Base-by-base conservation (phyloP, 2,329 filamentous ascomycete genomes). In the Aspergillus caelatus region DNA sequence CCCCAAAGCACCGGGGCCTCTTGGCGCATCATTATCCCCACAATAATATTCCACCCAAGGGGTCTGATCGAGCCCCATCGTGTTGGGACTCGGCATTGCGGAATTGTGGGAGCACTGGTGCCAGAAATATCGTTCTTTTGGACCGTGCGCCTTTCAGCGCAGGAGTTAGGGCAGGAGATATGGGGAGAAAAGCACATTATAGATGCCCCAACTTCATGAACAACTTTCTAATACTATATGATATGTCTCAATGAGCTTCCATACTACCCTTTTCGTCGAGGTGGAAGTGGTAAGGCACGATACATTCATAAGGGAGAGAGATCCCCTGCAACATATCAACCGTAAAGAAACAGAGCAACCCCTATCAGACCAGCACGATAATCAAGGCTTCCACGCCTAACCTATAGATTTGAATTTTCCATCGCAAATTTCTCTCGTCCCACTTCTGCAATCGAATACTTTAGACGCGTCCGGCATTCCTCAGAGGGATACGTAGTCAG, bases 321-420 rank as follows among this genome's bases (percentile, higher is more conserved):
- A 41, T 19, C 7, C 7, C 34, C 5, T 6, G 1, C 34, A 36
- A 0, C 34, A 36, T 41, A 41, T 19, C 39, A 10, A 19, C 8
- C 39, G 4, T n/a, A 8, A 19, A 9, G 14, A 14, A n/a, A n/a
- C 2, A 36, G 16, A 9, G 8, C 1, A 9, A 9, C 0, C 39
- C 8, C 36, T 9, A 3, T 41, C 19, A 41, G 8, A n/a, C 16
- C 39, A 41, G 39, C 7, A 14, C 0, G 14, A 41, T 16, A 41
- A n/a, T 2, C 19, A n/a, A 19, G 8, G 8, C 8, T 3, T 9
- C 19, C 16, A 19, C n/a, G 7, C 16, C 19, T 14, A n/a, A n/a
- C 6, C 0, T 41, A 10, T 0, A 19, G 19, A 3, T 1, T 19
- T 10, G 19, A 3, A 3, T 9, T 1, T 14, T n/a, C 8, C 3